Base-by-base conservation (phyloP, 2,329 filamentous ascomycete species). In the Calonectria pteridis region DNA sequence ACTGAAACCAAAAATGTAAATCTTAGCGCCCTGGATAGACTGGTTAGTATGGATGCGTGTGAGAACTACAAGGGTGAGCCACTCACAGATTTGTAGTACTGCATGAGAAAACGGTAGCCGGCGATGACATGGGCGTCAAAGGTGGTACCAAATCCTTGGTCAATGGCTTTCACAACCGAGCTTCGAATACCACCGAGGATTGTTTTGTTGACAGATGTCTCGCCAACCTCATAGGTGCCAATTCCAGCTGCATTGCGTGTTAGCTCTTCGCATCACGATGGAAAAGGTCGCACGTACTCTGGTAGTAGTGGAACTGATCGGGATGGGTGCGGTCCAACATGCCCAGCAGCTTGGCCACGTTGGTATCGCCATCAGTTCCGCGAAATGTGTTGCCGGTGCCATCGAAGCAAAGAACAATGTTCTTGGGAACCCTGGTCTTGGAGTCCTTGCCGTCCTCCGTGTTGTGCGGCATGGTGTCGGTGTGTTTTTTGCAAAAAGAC, bases 41-140 rank as follows among this genome's bases (percentile, higher is more conserved):
- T 1, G 9, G 29, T 67, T 10, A 67, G 64, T 2, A 23, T 18
- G 4, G 0, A 14, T 18, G 23, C 16, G 9, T 26, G 23, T 33
- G 5, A 6, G n/a, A 16, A 46, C 23, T 2, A 53, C 16, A 14
- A 9, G 14, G 23, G 18, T n/a, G 4, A n/a, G 7, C 18, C 9
- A 26, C 65, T 31, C 13, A 67, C 65, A 28, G 49, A 28, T 43
- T 67, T 35, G 51, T 67, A 67, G 35, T 67, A 67, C 13, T 87
- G 85, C 89, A 91, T 90, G 26, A 90, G 76, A 70, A 91, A 91
- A 3, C 85, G 82, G 74, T 91, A 91, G 0, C 88, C 89, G 7
- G 85, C 86, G 53, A 88, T 85, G 11, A 91, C 87, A 70, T 91
- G 89, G 3, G 85, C 83, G 53, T 88, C 87, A 65, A 90, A 90